phyloP scores from a whole-genome alignment of 2,329 filamentous ascomycete genomes.

The Aureobasidium sp. region DNA sequence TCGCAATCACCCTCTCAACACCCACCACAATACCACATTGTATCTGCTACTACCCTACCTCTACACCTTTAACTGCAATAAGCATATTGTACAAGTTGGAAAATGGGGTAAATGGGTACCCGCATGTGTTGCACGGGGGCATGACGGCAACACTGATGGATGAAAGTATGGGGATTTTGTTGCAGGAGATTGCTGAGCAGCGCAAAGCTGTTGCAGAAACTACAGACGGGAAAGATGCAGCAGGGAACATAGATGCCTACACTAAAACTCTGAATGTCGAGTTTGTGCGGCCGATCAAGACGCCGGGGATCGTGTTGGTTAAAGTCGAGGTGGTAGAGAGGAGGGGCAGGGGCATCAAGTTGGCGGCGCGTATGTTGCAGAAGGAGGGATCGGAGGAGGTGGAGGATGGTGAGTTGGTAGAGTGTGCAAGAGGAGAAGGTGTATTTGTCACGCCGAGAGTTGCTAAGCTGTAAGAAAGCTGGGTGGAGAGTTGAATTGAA shows the following conservation, averaged over 20 bases:
- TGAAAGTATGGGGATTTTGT: constrained; percentile 48
- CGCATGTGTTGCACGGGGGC: constrained; percentile 50
- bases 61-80: constrained; percentile 27
- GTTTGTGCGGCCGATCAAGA: constrained; percentile 48
- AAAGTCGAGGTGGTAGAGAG: constrained; percentile 32
- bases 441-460: constrained; percentile 40
- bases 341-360: constrained; percentile 9
- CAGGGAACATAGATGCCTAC: constrained; percentile 29
- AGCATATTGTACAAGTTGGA: constrained; percentile 41
- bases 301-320: constrained; percentile 44
- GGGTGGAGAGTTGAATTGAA: neutral
- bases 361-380: constrained; percentile 15
- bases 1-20: constrained; percentile 48
- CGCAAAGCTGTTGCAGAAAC: constrained; percentile 15
- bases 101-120: constrained; percentile 47
- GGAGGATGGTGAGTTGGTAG: constrained; percentile 39
- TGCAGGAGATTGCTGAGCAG: constrained; percentile 37
- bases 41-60: constrained; percentile 38
- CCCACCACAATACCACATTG: constrained; percentile 43
- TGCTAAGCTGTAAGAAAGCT: neutral
- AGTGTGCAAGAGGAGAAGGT: constrained; percentile 48
- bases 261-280: constrained; percentile 51
- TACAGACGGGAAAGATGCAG: constrained; percentile 18
- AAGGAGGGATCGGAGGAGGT: constrained; percentile 11
- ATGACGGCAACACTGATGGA: constrained; percentile 53